Conservation (phyloP, 257 asterid species). For the Fraxinus americana region DNA sequence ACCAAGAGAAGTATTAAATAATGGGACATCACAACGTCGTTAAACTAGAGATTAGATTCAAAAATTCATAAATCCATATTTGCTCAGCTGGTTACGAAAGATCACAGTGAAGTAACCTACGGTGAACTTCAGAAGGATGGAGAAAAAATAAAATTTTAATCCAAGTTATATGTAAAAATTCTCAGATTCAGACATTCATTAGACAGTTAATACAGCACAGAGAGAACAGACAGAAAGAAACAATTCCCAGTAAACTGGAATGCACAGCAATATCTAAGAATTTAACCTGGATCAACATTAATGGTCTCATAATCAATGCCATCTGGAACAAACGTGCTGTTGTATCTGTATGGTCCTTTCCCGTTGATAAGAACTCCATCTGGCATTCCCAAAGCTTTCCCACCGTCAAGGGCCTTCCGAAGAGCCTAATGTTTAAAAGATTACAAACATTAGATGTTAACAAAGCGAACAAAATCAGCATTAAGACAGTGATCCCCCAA, state of each 20-base stretch:
- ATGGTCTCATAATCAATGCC: conserved; percentile 80
- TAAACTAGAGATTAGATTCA: neutral
- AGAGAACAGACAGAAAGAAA: neutral
- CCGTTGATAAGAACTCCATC: conserved; percentile 97
- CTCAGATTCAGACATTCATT: neutral
- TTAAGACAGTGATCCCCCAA: neutral
- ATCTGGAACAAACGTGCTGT: conserved; percentile 73
- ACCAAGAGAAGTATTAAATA: neutral
- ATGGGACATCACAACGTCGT: neutral
- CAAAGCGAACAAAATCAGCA: neutral
- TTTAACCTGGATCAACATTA: conserved; percentile 82
- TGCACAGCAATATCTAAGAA: conserved; percentile 15
- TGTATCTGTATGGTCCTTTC: conserved; percentile 93
- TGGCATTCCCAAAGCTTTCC: conserved; percentile 80
- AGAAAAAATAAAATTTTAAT: neutral
- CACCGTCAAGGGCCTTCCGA: conserved; percentile 64
- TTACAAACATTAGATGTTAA: neutral
- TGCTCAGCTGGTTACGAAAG: neutral
- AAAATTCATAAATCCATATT: neutral
- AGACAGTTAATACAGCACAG: neutral
- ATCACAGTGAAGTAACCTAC: neutral
- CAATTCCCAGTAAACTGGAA: neutral
- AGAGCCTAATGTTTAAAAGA: conserved; percentile 49
- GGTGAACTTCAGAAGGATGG: neutral
- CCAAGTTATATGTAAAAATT: neutral